Evolutionary conservation across 2,329 filamentous ascomycete genomes (phyloP).

Genomic region (Alternaria gansuensis): DNA sequence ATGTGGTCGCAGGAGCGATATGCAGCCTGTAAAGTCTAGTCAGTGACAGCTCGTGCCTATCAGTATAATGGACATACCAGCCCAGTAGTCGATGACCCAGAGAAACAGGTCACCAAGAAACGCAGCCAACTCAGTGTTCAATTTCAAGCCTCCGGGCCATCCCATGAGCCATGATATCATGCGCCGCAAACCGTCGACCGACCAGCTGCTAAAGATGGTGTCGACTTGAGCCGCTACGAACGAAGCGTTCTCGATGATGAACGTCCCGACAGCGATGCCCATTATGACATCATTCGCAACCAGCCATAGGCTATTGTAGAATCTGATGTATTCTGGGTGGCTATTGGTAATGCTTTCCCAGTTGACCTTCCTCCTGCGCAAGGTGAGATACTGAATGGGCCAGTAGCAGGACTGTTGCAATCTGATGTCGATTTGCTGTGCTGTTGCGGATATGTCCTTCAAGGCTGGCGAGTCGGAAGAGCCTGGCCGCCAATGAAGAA

Average conservation of each 20-base stretch:
- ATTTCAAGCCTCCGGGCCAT: constrained; percentile 85
- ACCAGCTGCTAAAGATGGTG: constrained; percentile 78
- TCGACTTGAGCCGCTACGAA: constrained; percentile 85
- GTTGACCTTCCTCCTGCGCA: constrained; percentile 87
- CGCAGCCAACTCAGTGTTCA: constrained; percentile 91
- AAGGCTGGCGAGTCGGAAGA: constrained; percentile 78
- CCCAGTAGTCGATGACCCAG: constrained; percentile 99
- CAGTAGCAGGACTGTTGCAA: constrained; percentile 99
- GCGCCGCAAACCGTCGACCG: constrained; percentile 83
- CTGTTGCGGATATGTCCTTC: constrained; percentile 95
- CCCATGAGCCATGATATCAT: constrained; percentile 97
- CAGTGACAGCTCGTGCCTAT: not conserved
- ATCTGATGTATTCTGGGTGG: constrained; percentile 97
- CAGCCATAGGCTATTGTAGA: constrained; percentile 98
- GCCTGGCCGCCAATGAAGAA: constrained; percentile 85
- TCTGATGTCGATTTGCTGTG: constrained; percentile 96
- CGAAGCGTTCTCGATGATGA: constrained; percentile 92
- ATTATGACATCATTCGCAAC: constrained; percentile 99
- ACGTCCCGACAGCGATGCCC: constrained; percentile 93
- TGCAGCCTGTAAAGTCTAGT: constrained; percentile 66
- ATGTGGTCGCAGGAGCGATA: constrained; percentile 77
- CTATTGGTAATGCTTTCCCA: constrained; percentile 96
- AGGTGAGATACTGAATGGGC: constrained; percentile 93
- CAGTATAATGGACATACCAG: constrained; percentile 63
- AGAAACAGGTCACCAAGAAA: constrained; percentile 95